Percentiles rank a stretch among this genome's conserved stretches.
These are phyloP conservation scores for Phytophthora pseudosyringae DNA, from an alignment of 352 stramenopile species.

Conservation along the genomic window DNA sequence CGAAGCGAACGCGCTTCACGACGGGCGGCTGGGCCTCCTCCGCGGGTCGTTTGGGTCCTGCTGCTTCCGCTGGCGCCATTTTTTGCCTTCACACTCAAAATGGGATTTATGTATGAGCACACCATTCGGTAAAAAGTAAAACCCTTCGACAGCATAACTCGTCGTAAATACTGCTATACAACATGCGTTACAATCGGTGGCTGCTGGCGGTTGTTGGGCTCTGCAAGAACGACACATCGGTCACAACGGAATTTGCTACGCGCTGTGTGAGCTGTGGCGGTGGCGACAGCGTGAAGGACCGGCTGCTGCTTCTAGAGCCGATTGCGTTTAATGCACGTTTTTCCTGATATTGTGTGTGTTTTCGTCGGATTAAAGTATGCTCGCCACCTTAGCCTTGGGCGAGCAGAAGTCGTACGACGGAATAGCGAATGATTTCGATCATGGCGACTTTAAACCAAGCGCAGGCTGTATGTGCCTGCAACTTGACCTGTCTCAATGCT, in stretches of 20 bases:
- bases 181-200: conserved; percentile 4
- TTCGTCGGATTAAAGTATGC: conserved; percentile 69
- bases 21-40: conserved; percentile 19
- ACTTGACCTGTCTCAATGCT: conserved; percentile 90
- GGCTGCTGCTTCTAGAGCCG: not conserved
- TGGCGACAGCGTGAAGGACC: no score
- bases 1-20: conserved; percentile 76
- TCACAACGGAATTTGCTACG: conserved; percentile 39
- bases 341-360: conserved; percentile 1
- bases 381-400: conserved; percentile 82
- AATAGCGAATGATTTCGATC: conserved; percentile 72
- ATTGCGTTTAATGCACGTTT: conserved; percentile 7
- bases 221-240: no score
- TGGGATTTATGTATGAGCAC: not conserved
- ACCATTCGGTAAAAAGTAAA: conserved; percentile 9
- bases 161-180: conserved; percentile 4
- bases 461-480: conserved; percentile 62
- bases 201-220: not conserved
- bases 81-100: conserved; percentile 11
- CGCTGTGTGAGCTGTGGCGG: not conserved
- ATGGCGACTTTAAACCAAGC: conserved; percentile 90
- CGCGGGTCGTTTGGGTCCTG: conserved; percentile 14
- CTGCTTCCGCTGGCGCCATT: conserved; percentile 41
- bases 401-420: conserved; percentile 81
- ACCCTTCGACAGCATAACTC: not conserved